phyloP scores from a whole-genome alignment of 371 early-diverging fungal species.

The Lichtheimia ramosa region DNA sequence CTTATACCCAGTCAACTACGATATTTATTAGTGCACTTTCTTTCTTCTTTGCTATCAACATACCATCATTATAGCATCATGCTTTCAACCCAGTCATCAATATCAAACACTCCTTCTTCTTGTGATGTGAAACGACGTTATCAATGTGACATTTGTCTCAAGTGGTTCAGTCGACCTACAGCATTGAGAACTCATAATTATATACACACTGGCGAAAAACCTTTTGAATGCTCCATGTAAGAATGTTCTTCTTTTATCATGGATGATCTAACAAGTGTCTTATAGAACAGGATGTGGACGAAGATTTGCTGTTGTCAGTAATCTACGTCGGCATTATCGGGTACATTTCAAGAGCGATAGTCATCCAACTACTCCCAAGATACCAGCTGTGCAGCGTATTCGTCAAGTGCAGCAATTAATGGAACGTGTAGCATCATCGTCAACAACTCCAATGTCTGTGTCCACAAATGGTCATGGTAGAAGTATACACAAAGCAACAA shows the following conservation, averaged over 20 bases:
- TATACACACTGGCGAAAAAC: conserved; percentile 81
- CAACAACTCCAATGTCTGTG: too few relatives aligned
- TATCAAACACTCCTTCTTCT: background rate
- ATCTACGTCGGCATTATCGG: conserved; percentile 40
- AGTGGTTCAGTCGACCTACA: conserved; percentile 76
- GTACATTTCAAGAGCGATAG: conserved; percentile 21
- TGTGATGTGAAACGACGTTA: conserved; percentile 10
- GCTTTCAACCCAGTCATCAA: background rate
- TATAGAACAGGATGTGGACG: conserved; percentile 36
- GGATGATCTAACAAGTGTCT: background rate
- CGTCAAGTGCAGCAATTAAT: conserved; percentile 27
- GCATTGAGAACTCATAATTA: conserved; percentile 69
- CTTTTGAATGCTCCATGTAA: conserved; percentile 61
- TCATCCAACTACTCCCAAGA: conserved; percentile 3
- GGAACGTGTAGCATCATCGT: conserved; percentile 10
- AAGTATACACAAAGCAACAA: too few relatives aligned
- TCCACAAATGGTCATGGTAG: too few relatives aligned
- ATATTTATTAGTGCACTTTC: background rate
- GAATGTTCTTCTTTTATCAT: background rate
- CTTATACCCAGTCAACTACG: background rate
- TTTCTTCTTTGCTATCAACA: background rate
- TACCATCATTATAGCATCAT: background rate
- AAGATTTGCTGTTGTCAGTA: conserved; percentile 40
- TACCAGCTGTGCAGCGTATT: conserved; percentile 25
- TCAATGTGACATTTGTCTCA: conserved; percentile 48